phyloP scores from a whole-genome alignment of 495 filamentous ascomycete species.

The Podospora appendiculata region DNA sequence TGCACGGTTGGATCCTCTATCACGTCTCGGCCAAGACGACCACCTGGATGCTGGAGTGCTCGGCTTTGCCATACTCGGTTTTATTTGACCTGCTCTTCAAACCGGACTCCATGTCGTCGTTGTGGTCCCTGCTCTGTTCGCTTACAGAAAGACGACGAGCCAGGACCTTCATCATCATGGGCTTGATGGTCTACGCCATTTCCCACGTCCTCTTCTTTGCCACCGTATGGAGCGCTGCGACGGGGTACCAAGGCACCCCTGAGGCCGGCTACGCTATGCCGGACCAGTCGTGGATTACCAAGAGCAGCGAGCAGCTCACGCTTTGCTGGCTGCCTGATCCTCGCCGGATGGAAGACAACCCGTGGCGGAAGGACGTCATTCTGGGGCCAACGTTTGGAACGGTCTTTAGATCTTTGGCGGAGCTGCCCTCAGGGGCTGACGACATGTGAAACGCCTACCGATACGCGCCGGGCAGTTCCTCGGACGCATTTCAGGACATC shows the following conservation, averaged over 20 bases:
- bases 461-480: not conserved
- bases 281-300: not conserved
- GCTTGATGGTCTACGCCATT: not conserved
- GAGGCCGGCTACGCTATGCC: not conserved
- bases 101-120: not conserved
- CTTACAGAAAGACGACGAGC: not conserved
- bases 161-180: not conserved
- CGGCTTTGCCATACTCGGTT: not conserved
- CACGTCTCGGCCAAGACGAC: not conserved
- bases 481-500: not conserved
- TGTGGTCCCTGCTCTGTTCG: not conserved
- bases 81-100: not conserved
- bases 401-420: not conserved
- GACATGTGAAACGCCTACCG: not conserved
- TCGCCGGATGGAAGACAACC: not conserved
- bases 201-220: not conserved
- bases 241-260: not conserved
- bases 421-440: not conserved
- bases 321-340: not conserved
- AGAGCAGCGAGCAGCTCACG: not conserved
- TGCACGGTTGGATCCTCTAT: slow-evolving; percentile 5
- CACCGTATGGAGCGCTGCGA: slow-evolving; percentile 2
- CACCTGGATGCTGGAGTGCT: slow-evolving; percentile 6
- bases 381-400: not conserved
- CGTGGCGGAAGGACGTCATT: not conserved